Evolutionary conservation across 306 rosid species (phyloP), one percentile per base, ranked within the genome.

Genomic region (Cucumis hystrix): DNA sequence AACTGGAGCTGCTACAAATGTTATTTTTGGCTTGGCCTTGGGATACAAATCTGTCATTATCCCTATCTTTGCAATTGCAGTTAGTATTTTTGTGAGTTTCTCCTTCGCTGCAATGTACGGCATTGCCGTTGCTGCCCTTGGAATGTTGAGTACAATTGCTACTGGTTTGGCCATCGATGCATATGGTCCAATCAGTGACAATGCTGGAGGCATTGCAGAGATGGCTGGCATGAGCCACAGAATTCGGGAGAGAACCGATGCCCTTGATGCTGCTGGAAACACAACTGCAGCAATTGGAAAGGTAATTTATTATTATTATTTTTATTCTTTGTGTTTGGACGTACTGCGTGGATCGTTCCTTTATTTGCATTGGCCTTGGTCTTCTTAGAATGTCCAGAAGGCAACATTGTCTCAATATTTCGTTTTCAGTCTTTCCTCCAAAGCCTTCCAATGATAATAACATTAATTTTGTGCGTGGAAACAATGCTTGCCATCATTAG

Each of bases 191-290:
- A 95, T 95, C 84, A 90, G 99, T 84, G 97, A 95, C 88, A 95
- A 95, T 74, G 99, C 97, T 28, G 96, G 98, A 70, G 98, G 97
- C 79, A 95, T 95, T 83, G 98, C 98, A 76, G 97, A 95, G 88
- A 95, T 95, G 99, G 99, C 97, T 2, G 99, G 97, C 65, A 92
- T 95, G 99, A 90, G 97, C 81, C 97, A 92, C 87, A 86, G 91
- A 79, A 92, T 90, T 33, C 85, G 99, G 17, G 99, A 95, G 88
- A 86, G 97, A 83, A 95, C 97, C 3, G 99, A 95, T 87, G 98
- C 98, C 43, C 98, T 95, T 74, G 97, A 92, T 85, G 97, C 97
- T 81, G 98, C 98, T 0, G 97, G 97, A 87, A 95, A 95, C 88
- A 95, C 98, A 15, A 95, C 97, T 39, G 98, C 97, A 13, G 98